A percentile compares a stretch with the other conserved stretches of the same genome.
phyloP scores from a whole-genome alignment of 768 basidiomycete genomes.

The Tephrocybe sp. region DNA sequence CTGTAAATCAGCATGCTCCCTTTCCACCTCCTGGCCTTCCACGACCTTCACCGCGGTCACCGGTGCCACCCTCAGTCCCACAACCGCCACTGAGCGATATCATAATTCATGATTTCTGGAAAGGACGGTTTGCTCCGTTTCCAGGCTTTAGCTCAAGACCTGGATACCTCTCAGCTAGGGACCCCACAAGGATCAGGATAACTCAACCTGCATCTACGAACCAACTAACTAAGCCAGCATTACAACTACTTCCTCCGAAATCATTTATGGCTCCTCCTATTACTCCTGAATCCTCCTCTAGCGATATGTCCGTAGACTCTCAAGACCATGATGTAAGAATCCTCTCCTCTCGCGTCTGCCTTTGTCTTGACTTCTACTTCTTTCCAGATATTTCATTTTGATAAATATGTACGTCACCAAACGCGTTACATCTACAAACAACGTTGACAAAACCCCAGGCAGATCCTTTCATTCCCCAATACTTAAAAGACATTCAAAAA shows the following conservation, averaged over 20 bases:
- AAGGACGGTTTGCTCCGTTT: conserved; percentile 40
- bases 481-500: conserved; percentile 49
- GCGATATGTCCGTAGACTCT: conserved; percentile 4
- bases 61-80: neutral
- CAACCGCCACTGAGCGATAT: neutral
- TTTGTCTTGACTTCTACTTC: neutral
- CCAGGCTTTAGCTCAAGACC: conserved; percentile 39
- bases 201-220: conserved; percentile 14
- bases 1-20: neutral
- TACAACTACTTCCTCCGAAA: conserved; percentile 19
- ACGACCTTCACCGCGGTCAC: neutral
- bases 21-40: neutral
- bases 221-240: conserved; percentile 7
- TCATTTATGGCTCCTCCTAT: conserved; percentile 15
- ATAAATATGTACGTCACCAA: conserved; percentile 42
- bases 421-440: neutral
- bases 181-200: conserved; percentile 14
- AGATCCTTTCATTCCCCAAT: conserved; percentile 47
- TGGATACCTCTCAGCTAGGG: conserved; percentile 28
- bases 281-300: conserved; percentile 10
- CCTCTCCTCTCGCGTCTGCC: neutral
- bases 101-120: conserved; percentile 38
- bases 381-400: conserved; percentile 29
- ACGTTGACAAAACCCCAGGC: conserved; percentile 29
- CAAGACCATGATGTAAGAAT: conserved; percentile 16